Conservation (phyloP, 306 rosid genomes). For the Acacia acuminata region DNA sequence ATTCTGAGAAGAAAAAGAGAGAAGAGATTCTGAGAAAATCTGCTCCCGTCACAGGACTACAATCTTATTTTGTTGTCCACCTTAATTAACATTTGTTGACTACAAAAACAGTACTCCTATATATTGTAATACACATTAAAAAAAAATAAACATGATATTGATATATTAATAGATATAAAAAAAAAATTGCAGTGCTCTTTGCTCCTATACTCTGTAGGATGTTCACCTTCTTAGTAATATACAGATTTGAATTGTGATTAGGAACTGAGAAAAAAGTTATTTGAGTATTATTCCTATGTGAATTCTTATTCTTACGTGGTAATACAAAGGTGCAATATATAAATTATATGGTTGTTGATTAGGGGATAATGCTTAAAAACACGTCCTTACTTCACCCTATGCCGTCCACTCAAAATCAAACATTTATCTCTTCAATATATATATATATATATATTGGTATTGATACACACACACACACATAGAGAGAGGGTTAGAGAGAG, state of each 20-base stretch:
- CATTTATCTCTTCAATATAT: background rate
- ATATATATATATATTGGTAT: background rate
- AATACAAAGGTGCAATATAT: background rate
- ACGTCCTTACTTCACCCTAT: background rate
- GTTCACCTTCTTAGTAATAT: background rate
- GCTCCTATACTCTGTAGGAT: background rate
- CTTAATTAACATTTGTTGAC: background rate
- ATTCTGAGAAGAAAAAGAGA: too few relatives aligned
- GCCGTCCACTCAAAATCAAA: constrained; percentile 5
- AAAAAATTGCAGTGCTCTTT: background rate
- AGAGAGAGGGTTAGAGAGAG: background rate
- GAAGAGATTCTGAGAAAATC: too few relatives aligned
- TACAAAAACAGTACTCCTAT: background rate
- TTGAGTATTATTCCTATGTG: background rate
- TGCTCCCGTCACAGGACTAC: background rate
- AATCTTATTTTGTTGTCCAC: background rate
- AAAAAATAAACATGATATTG: background rate
- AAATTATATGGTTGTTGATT: background rate
- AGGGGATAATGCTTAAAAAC: background rate
- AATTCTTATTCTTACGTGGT: background rate
- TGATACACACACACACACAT: background rate
- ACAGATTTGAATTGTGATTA: background rate
- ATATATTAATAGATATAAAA: background rate
- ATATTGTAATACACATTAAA: background rate
- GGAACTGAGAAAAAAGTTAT: background rate